A percentile compares a stretch with the other conserved stretches of the same genome.
These are phyloP conservation scores for Parasarocladium wereldwijsianum DNA, from an alignment of 2,329 filamentous ascomycete species.

Conservation along the genomic window DNA sequence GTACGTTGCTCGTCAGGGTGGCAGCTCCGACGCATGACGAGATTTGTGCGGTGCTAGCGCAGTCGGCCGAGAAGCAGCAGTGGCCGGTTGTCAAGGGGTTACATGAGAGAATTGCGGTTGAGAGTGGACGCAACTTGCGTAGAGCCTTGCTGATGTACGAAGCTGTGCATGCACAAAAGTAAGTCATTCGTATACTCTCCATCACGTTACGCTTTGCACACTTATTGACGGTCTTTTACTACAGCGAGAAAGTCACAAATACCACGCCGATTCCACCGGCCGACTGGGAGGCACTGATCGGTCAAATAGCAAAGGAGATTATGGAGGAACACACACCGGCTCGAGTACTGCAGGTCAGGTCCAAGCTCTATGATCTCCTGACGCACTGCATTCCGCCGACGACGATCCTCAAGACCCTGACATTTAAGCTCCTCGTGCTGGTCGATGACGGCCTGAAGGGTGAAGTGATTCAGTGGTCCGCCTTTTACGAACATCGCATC, in stretches of 20 bases:
- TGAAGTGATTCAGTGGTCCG: slow-evolving; percentile 89
- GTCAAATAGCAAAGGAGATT: slow-evolving; percentile 83
- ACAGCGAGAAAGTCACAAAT: slow-evolving; percentile 78
- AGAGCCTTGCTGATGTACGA: slow-evolving; percentile 93
- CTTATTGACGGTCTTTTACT: slow-evolving; percentile 13
- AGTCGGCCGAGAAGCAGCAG: slow-evolving; percentile 61
- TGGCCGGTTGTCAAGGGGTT: slow-evolving; percentile 66
- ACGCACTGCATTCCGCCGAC: slow-evolving; percentile 96
- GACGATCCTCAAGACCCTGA: slow-evolving; percentile 84
- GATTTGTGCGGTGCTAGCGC: slow-evolving; percentile 64
- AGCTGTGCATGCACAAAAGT: slow-evolving; percentile 95
- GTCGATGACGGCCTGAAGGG: slow-evolving; percentile 83
- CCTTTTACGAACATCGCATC: slow-evolving; percentile 93
- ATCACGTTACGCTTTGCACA: background rate
- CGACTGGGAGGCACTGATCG: slow-evolving; percentile 90
- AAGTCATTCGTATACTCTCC: slow-evolving; percentile 18
- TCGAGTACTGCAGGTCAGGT: slow-evolving; percentile 72
- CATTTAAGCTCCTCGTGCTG: slow-evolving; percentile 77
- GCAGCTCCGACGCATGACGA: slow-evolving; percentile 76
- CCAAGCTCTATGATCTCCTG: slow-evolving; percentile 91
- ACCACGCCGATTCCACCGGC: slow-evolving; percentile 82
- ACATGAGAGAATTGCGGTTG: slow-evolving; percentile 73
- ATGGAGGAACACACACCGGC: slow-evolving; percentile 85
- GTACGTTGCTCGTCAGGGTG: slow-evolving; percentile 83
- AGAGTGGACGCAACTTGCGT: slow-evolving; percentile 82